Conservation (phyloP, 371 early-diverging fungal species). For the Saksenaea oblongispora region DNA sequence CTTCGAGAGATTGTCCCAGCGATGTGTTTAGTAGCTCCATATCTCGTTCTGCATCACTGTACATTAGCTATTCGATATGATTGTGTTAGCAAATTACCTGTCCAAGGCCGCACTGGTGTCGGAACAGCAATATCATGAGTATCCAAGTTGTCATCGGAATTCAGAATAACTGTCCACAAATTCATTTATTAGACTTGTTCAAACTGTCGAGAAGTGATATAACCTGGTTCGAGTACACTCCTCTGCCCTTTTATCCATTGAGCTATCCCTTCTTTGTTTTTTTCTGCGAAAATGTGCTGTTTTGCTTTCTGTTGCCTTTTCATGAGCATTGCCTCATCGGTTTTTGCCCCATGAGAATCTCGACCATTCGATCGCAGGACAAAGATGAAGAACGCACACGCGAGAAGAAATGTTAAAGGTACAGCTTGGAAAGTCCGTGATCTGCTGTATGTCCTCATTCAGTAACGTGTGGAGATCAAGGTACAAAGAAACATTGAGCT, state of each 20-base stretch:
- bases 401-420: neutral
- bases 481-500: neutral
- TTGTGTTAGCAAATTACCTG: slow-evolving; percentile 15
- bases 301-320: neutral
- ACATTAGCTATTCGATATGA: neutral
- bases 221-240: slow-evolving; percentile 7
- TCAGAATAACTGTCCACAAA: neutral
- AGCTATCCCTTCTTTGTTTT: neutral
- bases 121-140: slow-evolving; percentile 30
- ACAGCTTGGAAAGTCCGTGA: neutral
- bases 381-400: slow-evolving; percentile 1
- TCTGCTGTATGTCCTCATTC: neutral
- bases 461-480: neutral
- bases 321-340: neutral
- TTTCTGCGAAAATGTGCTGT: neutral
- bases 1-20: slow-evolving; percentile 11
- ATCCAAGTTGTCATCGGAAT: slow-evolving; percentile 7
- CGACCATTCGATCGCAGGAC: neutral
- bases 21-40: slow-evolving; percentile 10
- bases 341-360: neutral
- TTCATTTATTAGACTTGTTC: neutral
- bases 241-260: neutral
- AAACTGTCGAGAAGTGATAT: neutral
- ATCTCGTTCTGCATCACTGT: slow-evolving; percentile 10
- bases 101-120: slow-evolving; percentile 20